These are phyloP conservation scores for Apiospora rasikravindrae DNA, from an alignment of 2,329 filamentous ascomycete species.

Conservation along the genomic window DNA sequence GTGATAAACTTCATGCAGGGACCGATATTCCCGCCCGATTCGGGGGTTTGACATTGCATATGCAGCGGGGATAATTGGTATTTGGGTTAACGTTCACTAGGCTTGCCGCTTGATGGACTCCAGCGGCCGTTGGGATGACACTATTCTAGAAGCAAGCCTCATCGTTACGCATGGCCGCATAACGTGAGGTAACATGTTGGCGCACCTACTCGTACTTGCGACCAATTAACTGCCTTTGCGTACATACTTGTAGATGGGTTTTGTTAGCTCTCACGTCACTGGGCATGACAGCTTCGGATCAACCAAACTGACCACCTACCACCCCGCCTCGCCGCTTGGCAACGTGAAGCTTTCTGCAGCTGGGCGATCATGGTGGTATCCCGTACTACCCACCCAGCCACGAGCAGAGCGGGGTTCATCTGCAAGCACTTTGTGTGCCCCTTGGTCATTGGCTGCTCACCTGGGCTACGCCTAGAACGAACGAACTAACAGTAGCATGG, in stretches of 20 bases:
- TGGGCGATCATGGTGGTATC: not conserved
- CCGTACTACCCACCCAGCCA: not conserved
- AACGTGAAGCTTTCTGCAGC: not conserved
- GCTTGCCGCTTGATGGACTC: not conserved
- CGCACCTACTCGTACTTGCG: not conserved
- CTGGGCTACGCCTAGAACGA: not conserved
- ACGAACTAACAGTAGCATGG: not conserved
- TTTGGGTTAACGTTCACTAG: not conserved
- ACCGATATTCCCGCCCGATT: not conserved
- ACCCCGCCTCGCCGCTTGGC: not conserved
- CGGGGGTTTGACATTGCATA: not conserved
- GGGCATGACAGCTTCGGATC: not conserved
- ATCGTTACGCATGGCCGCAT: not conserved
- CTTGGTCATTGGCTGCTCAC: not conserved
- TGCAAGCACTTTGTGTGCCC: not conserved
- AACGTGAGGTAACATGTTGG: not conserved
- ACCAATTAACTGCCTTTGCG: not conserved
- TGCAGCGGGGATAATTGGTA: not conserved
- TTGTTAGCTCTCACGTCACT: not conserved
- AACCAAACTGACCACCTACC: not conserved
- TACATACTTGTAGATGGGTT: not conserved
- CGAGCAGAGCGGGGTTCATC: not conserved
- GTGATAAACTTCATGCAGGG: not conserved
- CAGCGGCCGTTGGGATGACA: not conserved
- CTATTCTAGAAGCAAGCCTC: not conserved